phyloP scores from a whole-genome alignment of 441 rosid genomes.

The Adansonia grandidieri region DNA sequence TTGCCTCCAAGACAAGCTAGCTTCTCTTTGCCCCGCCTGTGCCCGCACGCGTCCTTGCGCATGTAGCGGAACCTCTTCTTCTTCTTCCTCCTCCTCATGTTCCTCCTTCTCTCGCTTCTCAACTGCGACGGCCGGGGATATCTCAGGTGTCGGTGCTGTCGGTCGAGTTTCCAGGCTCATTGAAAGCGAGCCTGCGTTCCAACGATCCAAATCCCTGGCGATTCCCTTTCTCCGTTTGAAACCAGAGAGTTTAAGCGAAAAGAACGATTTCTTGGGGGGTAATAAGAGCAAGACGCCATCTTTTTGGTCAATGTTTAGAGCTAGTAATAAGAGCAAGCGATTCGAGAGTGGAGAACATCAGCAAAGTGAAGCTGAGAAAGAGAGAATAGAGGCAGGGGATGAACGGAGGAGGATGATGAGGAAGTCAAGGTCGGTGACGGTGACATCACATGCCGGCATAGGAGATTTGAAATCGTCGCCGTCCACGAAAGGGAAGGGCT shows the following conservation, averaged over 20 bases:
- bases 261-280: not conserved
- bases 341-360: not conserved
- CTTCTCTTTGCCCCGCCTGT: conserved; percentile 62
- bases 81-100: conserved; percentile 34
- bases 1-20: conserved; percentile 59
- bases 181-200: conserved; percentile 51
- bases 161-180: conserved; percentile 46
- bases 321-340: conserved; percentile 26
- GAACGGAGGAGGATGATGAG: conserved; percentile 47
- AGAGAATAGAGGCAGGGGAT: conserved; percentile 27
- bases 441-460: conserved; percentile 28
- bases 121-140: conserved; percentile 4
- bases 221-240: conserved; percentile 48
- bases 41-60: conserved; percentile 51
- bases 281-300: conserved; percentile 17
- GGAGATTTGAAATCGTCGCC: conserved; percentile 37
- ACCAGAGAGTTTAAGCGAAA: conserved; percentile 18
- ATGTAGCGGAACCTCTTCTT: conserved; percentile 33
- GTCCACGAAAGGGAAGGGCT: conserved; percentile 37
- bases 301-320: conserved; percentile 28
- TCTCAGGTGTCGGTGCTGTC: conserved; percentile 35
- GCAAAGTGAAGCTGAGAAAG: conserved; percentile 24
- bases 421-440: conserved; percentile 48
- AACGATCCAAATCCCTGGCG: conserved; percentile 55
- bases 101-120: conserved; percentile 35